Evolutionary conservation across 1,139 yeast genomes (phyloP).

Genomic region (Yamadazyma dendronema): DNA sequence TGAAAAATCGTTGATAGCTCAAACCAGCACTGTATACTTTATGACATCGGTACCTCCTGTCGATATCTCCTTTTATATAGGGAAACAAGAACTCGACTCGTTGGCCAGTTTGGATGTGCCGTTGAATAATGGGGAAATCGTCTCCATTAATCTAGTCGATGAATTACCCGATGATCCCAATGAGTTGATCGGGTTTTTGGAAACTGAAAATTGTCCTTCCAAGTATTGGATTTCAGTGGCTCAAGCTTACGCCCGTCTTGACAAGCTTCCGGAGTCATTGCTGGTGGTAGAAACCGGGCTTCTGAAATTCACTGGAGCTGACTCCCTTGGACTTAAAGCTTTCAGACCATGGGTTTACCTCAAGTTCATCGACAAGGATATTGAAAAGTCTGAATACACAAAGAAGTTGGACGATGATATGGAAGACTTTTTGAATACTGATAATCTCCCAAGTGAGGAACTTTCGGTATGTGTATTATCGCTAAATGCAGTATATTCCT

Average conservation of each 20-base stretch:
- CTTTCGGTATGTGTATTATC: slow-evolving; percentile 44
- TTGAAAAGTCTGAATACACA: slow-evolving; percentile 24
- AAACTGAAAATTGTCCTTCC: slow-evolving; percentile 72
- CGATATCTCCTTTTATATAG: slow-evolving; percentile 41
- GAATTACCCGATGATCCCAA: slow-evolving; percentile 89
- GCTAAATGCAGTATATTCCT: slow-evolving; percentile 56
- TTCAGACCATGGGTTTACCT: slow-evolving; percentile 76
- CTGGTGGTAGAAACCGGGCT: slow-evolving; percentile 52
- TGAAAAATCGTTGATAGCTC: slow-evolving; percentile 4
- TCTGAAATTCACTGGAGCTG: slow-evolving; percentile 22
- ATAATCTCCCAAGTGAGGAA: slow-evolving; percentile 14
- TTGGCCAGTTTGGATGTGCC: slow-evolving; percentile 59
- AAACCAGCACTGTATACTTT: slow-evolving; percentile 1
- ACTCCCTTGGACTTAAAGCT: slow-evolving; percentile 40
- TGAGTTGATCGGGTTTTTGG: slow-evolving; percentile 74
- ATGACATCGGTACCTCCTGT: slow-evolving; percentile 15
- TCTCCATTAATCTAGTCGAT: slow-evolving; percentile 59
- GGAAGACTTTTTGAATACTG: slow-evolving; percentile 15
- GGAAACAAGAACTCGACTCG: slow-evolving; percentile 31
- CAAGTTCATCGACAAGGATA: slow-evolving; percentile 25
- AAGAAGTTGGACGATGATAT: slow-evolving; percentile 24
- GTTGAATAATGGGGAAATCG: slow-evolving; percentile 67
- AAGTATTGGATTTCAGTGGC: slow-evolving; percentile 86
- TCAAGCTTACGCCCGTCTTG: slow-evolving; percentile 69
- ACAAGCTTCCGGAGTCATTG: slow-evolving; percentile 59